Base-by-base conservation (phyloP, 202 grass and related monocot genomes). In the Zizania palustris region DNA sequence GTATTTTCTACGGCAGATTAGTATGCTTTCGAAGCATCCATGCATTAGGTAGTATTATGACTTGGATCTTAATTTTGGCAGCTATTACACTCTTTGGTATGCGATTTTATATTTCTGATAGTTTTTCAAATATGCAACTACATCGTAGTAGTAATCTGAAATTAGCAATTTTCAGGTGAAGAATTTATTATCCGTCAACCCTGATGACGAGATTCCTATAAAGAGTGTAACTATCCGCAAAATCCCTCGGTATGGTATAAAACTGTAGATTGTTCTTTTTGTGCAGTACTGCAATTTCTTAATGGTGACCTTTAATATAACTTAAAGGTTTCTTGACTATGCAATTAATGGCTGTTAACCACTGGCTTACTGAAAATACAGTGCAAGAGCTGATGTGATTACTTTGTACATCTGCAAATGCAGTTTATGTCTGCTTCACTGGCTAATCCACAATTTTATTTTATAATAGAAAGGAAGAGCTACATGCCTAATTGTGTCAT, bases 221-320 rank as follows among this genome's bases (percentile, higher is more conserved):
- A 99, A 90, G 69, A 89, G 83, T 41, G 89, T 90, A 39, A 95
- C 91, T 67, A 89, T 95, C 45, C 85, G 87, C 73, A 95, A 99
- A 85, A 99, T 99, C 80, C 96, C 96, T 73, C 69, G 89, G 96
- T 95, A 90, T 15, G 33, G 40, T 72, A 84, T 54, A 18, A 35
- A 50, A 68, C 5, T 34, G 45, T 35, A 77, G 37, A 19, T n/a
- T 39, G 4, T 56, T 83, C 5, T 56, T 48, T 60, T 12, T 65
- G 1, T 58, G 55, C 42, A 41, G 38, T 3, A 14, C 62, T 60
- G 39, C 36, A 41, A 60, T 1, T 28, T 67, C 71, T 75, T 62
- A 56, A 34, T 59, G 41, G 14, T 41, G 11, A 51, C 63, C 19
- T 37, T 74, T 9, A 22, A 53, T 82, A 38, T 65, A 66, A 69